These are phyloP conservation scores for Tarenaya hassleriana DNA, from an alignment of 345 rosid species.

Conservation along the genomic window DNA sequence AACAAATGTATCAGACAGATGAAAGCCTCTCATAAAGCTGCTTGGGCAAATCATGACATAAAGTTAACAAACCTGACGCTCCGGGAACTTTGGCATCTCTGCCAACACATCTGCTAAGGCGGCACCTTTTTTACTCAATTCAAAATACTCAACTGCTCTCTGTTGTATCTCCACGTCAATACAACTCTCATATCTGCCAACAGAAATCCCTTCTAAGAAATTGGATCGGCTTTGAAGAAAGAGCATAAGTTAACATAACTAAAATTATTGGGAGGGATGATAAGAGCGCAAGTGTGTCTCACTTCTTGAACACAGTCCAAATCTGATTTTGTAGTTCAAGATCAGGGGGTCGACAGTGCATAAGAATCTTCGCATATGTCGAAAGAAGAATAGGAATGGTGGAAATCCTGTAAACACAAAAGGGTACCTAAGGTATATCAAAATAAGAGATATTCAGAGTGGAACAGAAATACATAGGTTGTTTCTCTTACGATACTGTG, in stretches of 20 bases:
- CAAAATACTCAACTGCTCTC: conserved; percentile 79
- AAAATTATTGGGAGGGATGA: conserved; percentile 5
- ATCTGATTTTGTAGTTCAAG: conserved; percentile 69
- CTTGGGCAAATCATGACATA: conserved; percentile 10
- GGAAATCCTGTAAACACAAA: conserved; percentile 50
- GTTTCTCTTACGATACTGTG: conserved; percentile 76
- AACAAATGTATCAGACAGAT: neutral
- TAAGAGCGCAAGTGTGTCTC: conserved; percentile 24
- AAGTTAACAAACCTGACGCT: conserved; percentile 69
- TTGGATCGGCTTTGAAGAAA: conserved; percentile 4
- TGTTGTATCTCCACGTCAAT: conserved; percentile 89
- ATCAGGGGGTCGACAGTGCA: conserved; percentile 86
- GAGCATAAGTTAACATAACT: neutral
- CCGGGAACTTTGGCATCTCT: conserved; percentile 99
- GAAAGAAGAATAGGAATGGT: conserved; percentile 92
- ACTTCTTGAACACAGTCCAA: conserved; percentile 75
- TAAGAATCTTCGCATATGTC: conserved; percentile 93
- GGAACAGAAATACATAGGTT: conserved; percentile 17
- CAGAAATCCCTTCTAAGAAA: conserved; percentile 15
- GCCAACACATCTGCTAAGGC: conserved; percentile 82
- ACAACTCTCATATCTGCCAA: conserved; percentile 72
- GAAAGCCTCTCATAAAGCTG: neutral
- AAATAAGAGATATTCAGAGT: conserved; percentile 16
- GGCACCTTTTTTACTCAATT: conserved; percentile 88
- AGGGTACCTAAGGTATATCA: neutral